Base-by-base conservation (phyloP, 2,329 filamentous ascomycete genomes). In the Arthrobotrys conoides region DNA sequence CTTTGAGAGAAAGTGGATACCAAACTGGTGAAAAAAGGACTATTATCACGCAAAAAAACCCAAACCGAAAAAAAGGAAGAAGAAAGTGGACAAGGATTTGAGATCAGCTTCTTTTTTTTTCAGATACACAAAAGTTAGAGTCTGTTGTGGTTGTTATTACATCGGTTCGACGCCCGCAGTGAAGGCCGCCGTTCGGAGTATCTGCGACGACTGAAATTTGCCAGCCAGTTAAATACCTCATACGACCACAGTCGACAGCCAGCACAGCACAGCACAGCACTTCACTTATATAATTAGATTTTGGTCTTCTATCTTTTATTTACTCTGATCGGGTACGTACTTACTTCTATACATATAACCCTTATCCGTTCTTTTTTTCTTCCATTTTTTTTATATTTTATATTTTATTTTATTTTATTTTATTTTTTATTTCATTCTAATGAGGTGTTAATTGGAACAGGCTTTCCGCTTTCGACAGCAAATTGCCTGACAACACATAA, bases 401-500 rank as follows among this genome's bases (percentile, higher is more conserved):
- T 10, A 24, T 9, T 24, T 24, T 24, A 6, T 49, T 24, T 10
- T 20, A 5, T n/a, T 30, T 4, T 53, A 18, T 10, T 49, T 9
- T 24, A n/a, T 10, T 49, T 9, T 24, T 24, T 24, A 6, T 49
- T 24, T 10, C 27, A 5, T n/a, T 30, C 12, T 53, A 18, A 44
- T 61, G 57, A 61, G 57, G 57, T 30, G 57, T 41, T 61, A 61
- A 59, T 20, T 20, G 18, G 24, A 30, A 16, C 48, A 69, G 30
- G 12, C 33, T 59, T 59, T 59, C 53, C 53, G 53, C 30, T 59
- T 59, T 59, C 70, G 49, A 57, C 61, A 65, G 61, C 63, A 61
- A 77, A 77, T 44, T 63, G 73, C 73, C 67, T 61, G 68, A 65
- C 75, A 78, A 78, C 75, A 78, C 75, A 78, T 72, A 78, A 72